Conservation (phyloP, 345 rosid species). For the Euphorbia pulcherrima region DNA sequence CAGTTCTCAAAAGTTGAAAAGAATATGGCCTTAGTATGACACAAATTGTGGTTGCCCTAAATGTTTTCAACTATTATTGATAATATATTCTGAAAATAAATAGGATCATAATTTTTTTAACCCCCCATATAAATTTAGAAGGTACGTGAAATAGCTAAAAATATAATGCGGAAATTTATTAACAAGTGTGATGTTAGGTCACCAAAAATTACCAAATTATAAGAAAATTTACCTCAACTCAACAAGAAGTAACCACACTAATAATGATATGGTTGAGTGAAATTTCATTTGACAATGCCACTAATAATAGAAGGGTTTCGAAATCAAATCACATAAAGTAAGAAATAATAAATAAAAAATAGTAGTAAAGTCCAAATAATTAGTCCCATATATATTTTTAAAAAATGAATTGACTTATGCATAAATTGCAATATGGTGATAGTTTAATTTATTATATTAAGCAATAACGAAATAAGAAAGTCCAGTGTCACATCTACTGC, state of each 20-base stretch:
- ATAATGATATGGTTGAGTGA: background rate
- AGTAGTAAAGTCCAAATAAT: background rate
- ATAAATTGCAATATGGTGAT: background rate
- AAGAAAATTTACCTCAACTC: background rate
- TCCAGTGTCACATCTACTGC: constrained; percentile 16
- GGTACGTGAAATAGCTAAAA: background rate
- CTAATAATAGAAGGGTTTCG: background rate
- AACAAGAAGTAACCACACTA: background rate
- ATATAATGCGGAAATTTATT: background rate
- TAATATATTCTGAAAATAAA: too few relatives aligned
- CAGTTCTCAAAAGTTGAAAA: too few relatives aligned
- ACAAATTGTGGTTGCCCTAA: too few relatives aligned
- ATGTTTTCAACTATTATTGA: too few relatives aligned
- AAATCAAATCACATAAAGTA: background rate
- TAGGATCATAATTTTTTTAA: too few relatives aligned
- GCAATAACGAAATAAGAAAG: constrained; percentile 1
- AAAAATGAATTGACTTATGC: background rate
- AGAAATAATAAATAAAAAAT: background rate
- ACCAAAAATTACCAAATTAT: constrained; percentile 14
- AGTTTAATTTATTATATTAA: background rate
- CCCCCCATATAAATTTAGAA: background rate
- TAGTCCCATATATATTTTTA: background rate
- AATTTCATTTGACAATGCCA: background rate
- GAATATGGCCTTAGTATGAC: too few relatives aligned
- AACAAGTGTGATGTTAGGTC: constrained; percentile 8